Evolutionary conservation across 208 protist genomes (phyloP).

Genomic region (Crithidia expoeki): DNA sequence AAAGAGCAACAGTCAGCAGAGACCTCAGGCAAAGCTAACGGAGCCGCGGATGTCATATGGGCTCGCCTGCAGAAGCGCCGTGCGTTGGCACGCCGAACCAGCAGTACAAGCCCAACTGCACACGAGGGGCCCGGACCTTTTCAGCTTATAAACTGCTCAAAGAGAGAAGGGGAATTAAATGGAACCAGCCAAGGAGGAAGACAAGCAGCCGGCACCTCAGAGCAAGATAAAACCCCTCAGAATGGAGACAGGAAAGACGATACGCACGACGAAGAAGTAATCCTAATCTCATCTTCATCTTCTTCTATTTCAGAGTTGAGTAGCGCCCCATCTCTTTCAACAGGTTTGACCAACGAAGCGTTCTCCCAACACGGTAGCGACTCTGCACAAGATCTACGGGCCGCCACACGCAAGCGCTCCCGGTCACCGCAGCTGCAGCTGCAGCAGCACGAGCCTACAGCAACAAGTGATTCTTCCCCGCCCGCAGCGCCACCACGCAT

Average conservation of each 20-base stretch:
- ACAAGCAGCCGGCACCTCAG: background rate
- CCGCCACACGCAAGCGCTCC: slow-evolving; percentile 3
- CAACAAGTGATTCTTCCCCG: too few relatives aligned
- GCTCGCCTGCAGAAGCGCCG: slow-evolving; percentile 20
- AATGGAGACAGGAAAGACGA: background rate
- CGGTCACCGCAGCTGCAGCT: slow-evolving; percentile 4
- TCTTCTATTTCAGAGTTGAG: background rate
- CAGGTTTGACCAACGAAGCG: background rate
- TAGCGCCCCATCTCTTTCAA: background rate
- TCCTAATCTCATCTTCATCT: slow-evolving; percentile 15
- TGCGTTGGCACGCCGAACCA: background rate
- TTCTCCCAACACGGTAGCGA: background rate
- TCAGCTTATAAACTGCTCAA: too few relatives aligned
- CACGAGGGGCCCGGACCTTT: too few relatives aligned
- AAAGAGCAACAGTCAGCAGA: background rate
- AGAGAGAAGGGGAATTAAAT: too few relatives aligned
- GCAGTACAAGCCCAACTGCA: too few relatives aligned
- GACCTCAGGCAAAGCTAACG: background rate
- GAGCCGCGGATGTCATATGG: slow-evolving; percentile 17
- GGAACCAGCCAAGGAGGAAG: too few relatives aligned
- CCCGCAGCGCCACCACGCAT: background rate
- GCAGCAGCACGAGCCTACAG: background rate
- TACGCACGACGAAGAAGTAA: background rate
- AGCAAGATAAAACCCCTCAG: background rate
- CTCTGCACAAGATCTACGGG: background rate